Percentiles rank a stretch among this genome's conserved stretches.
phyloP scores from a whole-genome alignment of 768 basidiomycete species.

The Cystoderma amianthinum region DNA sequence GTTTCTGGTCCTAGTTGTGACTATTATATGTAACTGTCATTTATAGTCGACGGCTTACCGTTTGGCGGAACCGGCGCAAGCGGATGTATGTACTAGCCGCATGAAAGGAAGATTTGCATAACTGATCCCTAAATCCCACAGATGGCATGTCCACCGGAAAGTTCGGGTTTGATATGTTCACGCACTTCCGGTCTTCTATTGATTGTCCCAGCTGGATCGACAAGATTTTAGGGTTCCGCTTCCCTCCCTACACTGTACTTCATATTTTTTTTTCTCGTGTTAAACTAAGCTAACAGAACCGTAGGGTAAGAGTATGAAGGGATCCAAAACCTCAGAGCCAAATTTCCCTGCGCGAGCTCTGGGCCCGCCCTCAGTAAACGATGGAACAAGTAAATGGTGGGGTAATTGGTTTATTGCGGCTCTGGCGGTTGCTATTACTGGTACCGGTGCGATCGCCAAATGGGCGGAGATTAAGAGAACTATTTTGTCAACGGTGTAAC shows the following conservation, averaged over 20 bases:
- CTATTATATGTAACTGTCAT: neutral
- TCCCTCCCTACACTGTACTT: conserved; percentile 51
- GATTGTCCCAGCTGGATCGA: conserved; percentile 59
- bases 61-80: conserved; percentile 71
- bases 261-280: conserved; percentile 6
- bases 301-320: conserved; percentile 24
- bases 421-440: conserved; percentile 32
- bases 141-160: conserved; percentile 71
- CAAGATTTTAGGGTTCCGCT: conserved; percentile 40
- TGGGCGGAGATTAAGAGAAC: no score
- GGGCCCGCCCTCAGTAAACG: conserved; percentile 20
- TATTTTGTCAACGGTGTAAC: no score
- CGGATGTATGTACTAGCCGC: conserved; percentile 49
- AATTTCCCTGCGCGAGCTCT: conserved; percentile 38
- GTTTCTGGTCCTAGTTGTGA: no score
- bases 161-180: conserved; percentile 71
- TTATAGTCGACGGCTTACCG: conserved; percentile 52
- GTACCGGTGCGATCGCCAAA: no score
- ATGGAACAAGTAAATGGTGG: conserved; percentile 24
- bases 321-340: conserved; percentile 15
- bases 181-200: conserved; percentile 57
- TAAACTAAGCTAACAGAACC: neutral
- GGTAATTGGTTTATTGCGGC: conserved; percentile 44
- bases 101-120: no score
- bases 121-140: conserved; percentile 16